Evolutionary conservation across 768 basidiomycete species (phyloP), one percentile per base, ranked within the genome.

Genomic region (Botryobasidium botryosum): DNA sequence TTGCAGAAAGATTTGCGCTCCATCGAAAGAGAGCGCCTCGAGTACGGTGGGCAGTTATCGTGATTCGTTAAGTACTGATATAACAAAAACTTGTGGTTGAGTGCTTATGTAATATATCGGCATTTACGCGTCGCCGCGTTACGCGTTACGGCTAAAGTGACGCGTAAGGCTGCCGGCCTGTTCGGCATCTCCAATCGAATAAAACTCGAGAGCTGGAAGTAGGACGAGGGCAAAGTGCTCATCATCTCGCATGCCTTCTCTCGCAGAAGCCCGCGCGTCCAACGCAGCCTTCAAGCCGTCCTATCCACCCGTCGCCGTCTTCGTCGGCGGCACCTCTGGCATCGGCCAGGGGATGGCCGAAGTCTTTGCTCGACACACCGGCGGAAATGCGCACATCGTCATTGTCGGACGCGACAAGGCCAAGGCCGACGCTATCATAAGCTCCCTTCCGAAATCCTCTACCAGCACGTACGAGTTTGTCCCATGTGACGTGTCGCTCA

Each of bases 391-490:
- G 20, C 50, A 55, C 46, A 50, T 55, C 25, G 25, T 54, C 13
- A 49, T 55, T 21, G 24, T 45, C 7, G 54, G 53, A 2, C 45
- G 53, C 21, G 52, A 46, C 40, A 31, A 50, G 28, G 40, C 37
- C 6, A 44, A 38, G 32, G 53, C 54, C 7, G 43, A 51, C 5
- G 12, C 43, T 13, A 48, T 55, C 45, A 42, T 55, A 23, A 35
- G 53, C 3, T 13, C 45, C 13, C 40, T 55, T 18, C 48, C 47
- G 5, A 32, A 51, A 24, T 38, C 50, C 5, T 15, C 18, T 2
- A n/a, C 13, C 6, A 48, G 48, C 37, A 53, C 46, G 17, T 64
- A 58, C 49, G 58, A 59, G 39, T 59, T 59, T 27, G 48, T 59
- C 3, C 24, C 46, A 38, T 58, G 57, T 49, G 56, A 59, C 39